Conservation (phyloP, 176 grass and related monocot genomes). For the Carex parvula region DNA sequence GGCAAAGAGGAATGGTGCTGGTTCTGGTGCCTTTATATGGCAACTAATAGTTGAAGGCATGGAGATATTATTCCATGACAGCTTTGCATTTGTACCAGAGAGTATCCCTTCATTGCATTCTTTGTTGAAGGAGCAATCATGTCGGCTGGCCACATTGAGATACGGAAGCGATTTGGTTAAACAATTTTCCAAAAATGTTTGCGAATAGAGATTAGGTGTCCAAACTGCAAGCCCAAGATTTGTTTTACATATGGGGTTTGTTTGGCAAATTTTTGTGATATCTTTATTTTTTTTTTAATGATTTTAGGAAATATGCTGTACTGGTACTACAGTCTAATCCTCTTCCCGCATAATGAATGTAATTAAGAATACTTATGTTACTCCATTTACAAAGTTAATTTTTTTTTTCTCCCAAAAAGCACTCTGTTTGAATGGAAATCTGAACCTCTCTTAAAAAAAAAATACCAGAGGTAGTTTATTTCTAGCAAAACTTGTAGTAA, state of each 20-base stretch:
- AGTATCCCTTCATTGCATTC: constrained; percentile 50
- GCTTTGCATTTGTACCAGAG: constrained; percentile 66
- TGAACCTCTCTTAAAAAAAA: no score
- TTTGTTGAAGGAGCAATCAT: constrained; percentile 79
- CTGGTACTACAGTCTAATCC: background rate
- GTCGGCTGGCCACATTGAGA: constrained; percentile 52
- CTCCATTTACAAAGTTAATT: background rate
- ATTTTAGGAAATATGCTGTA: background rate
- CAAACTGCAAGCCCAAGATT: background rate
- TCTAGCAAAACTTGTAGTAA: background rate
- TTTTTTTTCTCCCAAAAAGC: background rate
- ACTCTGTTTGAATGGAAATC: background rate
- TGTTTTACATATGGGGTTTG: background rate
- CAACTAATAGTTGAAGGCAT: constrained; percentile 77
- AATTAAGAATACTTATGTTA: background rate
- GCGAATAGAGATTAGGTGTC: constrained; percentile 33
- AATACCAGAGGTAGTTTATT: background rate
- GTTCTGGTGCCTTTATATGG: constrained; percentile 66
- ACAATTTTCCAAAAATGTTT: constrained; percentile 34
- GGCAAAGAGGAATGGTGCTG: constrained; percentile 49
- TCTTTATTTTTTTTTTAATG: background rate
- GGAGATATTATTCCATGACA: constrained; percentile 59
- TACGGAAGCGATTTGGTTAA: constrained; percentile 24
- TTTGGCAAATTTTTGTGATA: background rate
- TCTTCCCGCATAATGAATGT: background rate